Conservation (phyloP, 805 yeast species). For the Tetrapisispora namnaoensis region DNA sequence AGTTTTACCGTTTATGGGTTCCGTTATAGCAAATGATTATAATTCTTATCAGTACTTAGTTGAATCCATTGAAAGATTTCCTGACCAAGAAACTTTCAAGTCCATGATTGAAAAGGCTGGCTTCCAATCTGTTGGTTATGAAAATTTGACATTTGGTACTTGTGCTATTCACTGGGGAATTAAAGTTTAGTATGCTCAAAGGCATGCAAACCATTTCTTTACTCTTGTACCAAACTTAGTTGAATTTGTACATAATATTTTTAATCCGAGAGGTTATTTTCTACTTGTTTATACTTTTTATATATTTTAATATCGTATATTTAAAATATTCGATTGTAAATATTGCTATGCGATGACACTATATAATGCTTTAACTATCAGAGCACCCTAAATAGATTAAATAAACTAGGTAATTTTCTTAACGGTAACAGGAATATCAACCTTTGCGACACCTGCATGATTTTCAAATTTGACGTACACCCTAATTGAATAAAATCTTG, state of each 20-base stretch:
- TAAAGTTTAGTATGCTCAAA: constrained; percentile 43
- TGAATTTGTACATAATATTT: constrained; percentile 1
- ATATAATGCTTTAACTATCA: neutral
- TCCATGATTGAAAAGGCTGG: constrained; percentile 92
- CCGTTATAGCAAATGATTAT: constrained; percentile 87
- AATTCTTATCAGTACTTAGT: constrained; percentile 95
- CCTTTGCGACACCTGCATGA: constrained; percentile 21
- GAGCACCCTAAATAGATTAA: neutral
- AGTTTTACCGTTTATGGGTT: constrained; percentile 88
- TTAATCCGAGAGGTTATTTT: neutral
- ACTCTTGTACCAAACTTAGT: neutral
- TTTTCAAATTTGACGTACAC: constrained; percentile 37
- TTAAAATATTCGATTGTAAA: neutral
- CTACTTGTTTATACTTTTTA: constrained; percentile 1
- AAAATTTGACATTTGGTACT: constrained; percentile 86
- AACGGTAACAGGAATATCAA: constrained; percentile 32
- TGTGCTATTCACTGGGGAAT: constrained; percentile 96
- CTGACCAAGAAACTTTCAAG: constrained; percentile 84
- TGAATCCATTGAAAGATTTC: constrained; percentile 87
- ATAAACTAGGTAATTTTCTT: constrained; percentile 15
- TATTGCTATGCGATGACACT: neutral
- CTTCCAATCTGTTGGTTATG: constrained; percentile 88
- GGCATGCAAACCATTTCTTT: neutral
- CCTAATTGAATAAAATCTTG: constrained; percentile 47
- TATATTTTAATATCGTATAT: neutral